Conservation (phyloP, 2,329 filamentous ascomycete species). For the Apiospora phragmitis region DNA sequence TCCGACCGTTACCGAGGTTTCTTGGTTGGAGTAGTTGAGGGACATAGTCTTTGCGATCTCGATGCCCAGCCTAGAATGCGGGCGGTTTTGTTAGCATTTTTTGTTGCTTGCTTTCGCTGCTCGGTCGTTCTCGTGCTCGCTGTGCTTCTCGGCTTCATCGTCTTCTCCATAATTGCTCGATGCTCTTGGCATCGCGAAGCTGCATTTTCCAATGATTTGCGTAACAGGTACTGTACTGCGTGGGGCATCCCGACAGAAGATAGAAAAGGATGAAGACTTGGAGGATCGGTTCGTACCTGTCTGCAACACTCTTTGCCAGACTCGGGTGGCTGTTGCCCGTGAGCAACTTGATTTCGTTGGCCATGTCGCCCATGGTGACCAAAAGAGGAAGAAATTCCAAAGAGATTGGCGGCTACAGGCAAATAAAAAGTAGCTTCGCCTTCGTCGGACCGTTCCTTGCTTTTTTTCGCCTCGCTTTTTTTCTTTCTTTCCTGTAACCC, state of each 20-base stretch:
- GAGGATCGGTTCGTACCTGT: constrained; percentile 29
- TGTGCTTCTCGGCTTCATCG: not conserved
- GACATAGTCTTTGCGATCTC: constrained; percentile 78
- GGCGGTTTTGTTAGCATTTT: constrained; percentile 13
- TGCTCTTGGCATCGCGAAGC: not conserved
- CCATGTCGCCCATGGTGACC: constrained; percentile 30
- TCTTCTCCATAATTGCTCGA: not conserved
- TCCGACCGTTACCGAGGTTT: constrained; percentile 89
- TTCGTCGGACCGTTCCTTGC: not conserved
- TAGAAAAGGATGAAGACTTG: not conserved
- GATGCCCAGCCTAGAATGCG: constrained; percentile 63
- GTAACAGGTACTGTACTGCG: constrained; percentile 1
- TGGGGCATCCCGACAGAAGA: not conserved
- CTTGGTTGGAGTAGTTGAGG: constrained; percentile 83
- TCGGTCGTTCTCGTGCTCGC: not conserved
- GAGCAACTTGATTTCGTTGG: constrained; percentile 42
- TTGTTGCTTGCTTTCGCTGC: constrained; percentile 12
- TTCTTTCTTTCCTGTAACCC: not conserved
- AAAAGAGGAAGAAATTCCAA: constrained; percentile 8
- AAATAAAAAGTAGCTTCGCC: constrained; percentile 2
- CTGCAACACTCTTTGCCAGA: constrained; percentile 37
- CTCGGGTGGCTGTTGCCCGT: constrained; percentile 41
- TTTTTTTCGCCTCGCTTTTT: not conserved
- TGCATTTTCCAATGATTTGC: not conserved
- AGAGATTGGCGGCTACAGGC: not conserved